Evolutionary conservation across 2,329 filamentous ascomycete species (phyloP).

Genomic region (Aaosphaeria arxii): DNA sequence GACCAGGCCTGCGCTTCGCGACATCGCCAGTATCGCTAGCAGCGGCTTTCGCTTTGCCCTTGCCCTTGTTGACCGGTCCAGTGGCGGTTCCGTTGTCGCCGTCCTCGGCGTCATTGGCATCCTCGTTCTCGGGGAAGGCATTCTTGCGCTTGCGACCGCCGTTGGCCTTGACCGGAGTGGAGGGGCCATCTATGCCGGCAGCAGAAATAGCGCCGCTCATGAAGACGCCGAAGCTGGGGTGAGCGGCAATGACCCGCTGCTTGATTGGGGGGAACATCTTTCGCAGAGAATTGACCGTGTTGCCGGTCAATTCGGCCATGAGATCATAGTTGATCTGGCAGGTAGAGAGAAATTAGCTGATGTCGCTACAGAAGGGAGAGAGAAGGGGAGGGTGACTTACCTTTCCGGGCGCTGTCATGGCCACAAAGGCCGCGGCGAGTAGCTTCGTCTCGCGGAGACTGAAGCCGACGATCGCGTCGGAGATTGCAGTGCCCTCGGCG

Average conservation of each 20-base stretch:
- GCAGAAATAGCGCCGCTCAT: constrained; percentile 2
- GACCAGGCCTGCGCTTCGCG: neutral
- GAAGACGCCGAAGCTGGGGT: constrained; percentile 21
- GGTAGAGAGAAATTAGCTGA: constrained; percentile 1
- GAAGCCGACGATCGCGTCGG: constrained; percentile 15
- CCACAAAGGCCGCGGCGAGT: constrained; percentile 29
- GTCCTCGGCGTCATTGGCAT: neutral
- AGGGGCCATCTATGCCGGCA: constrained; percentile 2
- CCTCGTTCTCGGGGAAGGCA: neutral
- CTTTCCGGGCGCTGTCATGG: constrained; percentile 24
- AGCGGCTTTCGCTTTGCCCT: constrained; percentile 8
- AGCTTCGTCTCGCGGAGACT: constrained; percentile 23
- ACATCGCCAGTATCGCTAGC: neutral
- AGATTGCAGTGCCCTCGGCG: neutral
- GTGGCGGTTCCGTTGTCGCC: neutral
- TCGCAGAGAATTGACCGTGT: constrained; percentile 28
- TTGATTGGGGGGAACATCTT: constrained; percentile 34
- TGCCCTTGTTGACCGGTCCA: neutral
- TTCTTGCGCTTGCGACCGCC: constrained; percentile 17
- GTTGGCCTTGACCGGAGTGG: constrained; percentile 2
- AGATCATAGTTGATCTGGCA: constrained; percentile 23
- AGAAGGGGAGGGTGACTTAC: constrained; percentile 6
- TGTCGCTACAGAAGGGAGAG: neutral
- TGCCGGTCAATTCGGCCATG: constrained; percentile 25
- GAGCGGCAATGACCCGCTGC: constrained; percentile 22